Percentiles rank a stretch among this genome's conserved stretches.
Evolutionary conservation across 495 filamentous ascomycete genomes (phyloP).

Genomic region (Cryomyces minteri): DNA sequence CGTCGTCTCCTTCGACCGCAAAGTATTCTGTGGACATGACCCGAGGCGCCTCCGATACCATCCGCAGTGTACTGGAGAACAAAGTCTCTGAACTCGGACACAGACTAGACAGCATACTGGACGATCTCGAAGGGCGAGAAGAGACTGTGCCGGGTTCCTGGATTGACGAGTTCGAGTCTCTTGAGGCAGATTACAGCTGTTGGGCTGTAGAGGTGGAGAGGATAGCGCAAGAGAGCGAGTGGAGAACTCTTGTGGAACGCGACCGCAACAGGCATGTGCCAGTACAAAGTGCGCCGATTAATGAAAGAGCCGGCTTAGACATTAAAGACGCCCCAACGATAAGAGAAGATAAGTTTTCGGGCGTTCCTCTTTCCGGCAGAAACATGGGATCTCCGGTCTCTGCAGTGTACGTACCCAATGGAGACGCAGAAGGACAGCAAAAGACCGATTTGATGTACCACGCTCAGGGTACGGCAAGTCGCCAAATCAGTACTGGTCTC

Average conservation of each 20-base stretch:
- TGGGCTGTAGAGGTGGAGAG: constrained; percentile 40
- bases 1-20: not conserved
- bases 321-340: too few species aligned
- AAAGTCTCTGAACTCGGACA: constrained; percentile 54
- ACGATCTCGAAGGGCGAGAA: constrained; percentile 60
- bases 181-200: constrained; percentile 62
- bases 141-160: constrained; percentile 75
- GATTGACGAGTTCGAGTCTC: constrained; percentile 64
- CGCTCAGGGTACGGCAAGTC: too few species aligned
- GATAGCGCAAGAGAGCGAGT: not conserved
- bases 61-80: constrained; percentile 41
- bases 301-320: too few species aligned
- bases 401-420: too few species aligned
- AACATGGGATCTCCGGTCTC: too few species aligned
- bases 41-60: constrained; percentile 37
- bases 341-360: too few species aligned
- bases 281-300: too few species aligned
- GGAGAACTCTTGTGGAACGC: not conserved
- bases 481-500: too few species aligned
- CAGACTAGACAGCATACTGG: constrained; percentile 65
- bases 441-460: too few species aligned
- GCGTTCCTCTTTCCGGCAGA: too few species aligned
- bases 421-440: too few species aligned
- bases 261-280: not conserved
- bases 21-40: constrained; percentile 15